phyloP scores from a whole-genome alignment of 78 protist genomes.

The slime mould (Dictyostelium discoideum) region dicty_2.7 NC_007089.4:1602501-1603000 shows the following conservation, averaged over 20 bases:
- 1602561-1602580: slow-evolving; percentile 42
- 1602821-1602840: slow-evolving; percentile 48
- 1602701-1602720: slow-evolving; percentile 69
- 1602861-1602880: too few relatives aligned
- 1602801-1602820: slow-evolving; percentile 20
- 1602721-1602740: slow-evolving; percentile 75
- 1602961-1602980: neutral
- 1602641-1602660: slow-evolving; percentile 50
- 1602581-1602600: neutral
- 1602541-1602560: slow-evolving; percentile 61
- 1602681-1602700: slow-evolving; percentile 71
- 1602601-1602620: neutral
- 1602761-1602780: slow-evolving; percentile 65
- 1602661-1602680: slow-evolving; percentile 40
- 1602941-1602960: neutral
- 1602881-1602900: neutral
- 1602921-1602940: neutral
- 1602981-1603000: neutral
- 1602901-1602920: neutral
- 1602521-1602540: slow-evolving; percentile 72
- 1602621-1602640: slow-evolving; percentile 49
- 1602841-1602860: neutral
- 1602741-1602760: slow-evolving; percentile 55
- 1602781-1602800: slow-evolving; percentile 54
- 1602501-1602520: slow-evolving; percentile 18